phyloP scores from a whole-genome alignment of 345 rosid genomes.

The Hibiscus mutabilis region DNA sequence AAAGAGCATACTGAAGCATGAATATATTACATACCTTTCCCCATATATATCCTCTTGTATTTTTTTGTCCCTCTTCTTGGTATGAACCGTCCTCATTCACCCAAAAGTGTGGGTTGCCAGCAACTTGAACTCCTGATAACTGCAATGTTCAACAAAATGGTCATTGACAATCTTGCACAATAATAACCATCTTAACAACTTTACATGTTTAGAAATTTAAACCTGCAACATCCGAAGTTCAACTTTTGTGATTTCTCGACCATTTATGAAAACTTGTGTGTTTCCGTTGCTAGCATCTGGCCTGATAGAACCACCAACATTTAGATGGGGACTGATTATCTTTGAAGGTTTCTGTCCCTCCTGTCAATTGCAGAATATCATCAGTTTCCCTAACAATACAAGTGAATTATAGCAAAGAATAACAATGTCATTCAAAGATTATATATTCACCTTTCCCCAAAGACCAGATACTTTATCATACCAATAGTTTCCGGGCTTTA shows the following conservation, averaged over 20 bases:
- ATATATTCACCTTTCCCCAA: slow-evolving; percentile 91
- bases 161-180: slow-evolving; percentile 9
- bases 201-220: slow-evolving; percentile 2
- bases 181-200: slow-evolving; percentile 9
- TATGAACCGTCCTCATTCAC: slow-evolving; percentile 98
- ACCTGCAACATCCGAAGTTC: slow-evolving; percentile 99
- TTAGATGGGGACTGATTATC: slow-evolving; percentile 83
- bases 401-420: slow-evolving; percentile 2
- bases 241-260: slow-evolving; percentile 90
- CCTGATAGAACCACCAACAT: slow-evolving; percentile 78
- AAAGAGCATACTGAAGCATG: neutral
- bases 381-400: slow-evolving; percentile 16
- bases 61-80: slow-evolving; percentile 99
- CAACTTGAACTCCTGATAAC: slow-evolving; percentile 99
- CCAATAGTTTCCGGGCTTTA: slow-evolving; percentile 97
- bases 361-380: slow-evolving; percentile 43
- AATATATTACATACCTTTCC: slow-evolving; percentile 59
- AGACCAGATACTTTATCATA: slow-evolving; percentile 98
- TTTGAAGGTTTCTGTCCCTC: slow-evolving; percentile 91
- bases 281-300: slow-evolving; percentile 91
- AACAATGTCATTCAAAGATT: neutral
- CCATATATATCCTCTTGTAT: slow-evolving; percentile 96
- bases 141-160: slow-evolving; percentile 33
- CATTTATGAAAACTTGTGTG: slow-evolving; percentile 85
- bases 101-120: slow-evolving; percentile 99